Conservation (phyloP, 148 eudicot species). For the Rhododendron griersonianum region DNA sequence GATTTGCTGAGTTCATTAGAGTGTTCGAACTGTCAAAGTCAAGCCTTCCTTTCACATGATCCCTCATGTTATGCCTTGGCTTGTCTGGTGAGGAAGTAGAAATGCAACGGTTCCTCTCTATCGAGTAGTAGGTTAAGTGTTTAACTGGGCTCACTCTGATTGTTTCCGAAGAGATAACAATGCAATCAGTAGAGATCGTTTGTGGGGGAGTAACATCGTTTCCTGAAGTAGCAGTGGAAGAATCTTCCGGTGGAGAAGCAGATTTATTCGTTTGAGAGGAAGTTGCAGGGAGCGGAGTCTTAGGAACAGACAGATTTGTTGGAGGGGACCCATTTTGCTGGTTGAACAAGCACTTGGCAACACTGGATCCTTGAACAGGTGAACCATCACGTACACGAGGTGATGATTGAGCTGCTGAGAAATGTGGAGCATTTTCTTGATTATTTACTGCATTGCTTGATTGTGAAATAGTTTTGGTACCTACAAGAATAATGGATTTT, state of each 20-base stretch:
- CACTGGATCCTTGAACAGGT: slow-evolving; percentile 49
- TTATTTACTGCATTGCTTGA: slow-evolving; percentile 19
- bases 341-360: slow-evolving; percentile 67
- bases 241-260: slow-evolving; percentile 45
- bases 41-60: slow-evolving; percentile 82
- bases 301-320: slow-evolving; percentile 50
- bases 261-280: slow-evolving; percentile 64
- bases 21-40: slow-evolving; percentile 67
- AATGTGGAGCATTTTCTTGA: slow-evolving; percentile 18
- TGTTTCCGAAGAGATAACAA: slow-evolving; percentile 69
- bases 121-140: slow-evolving; percentile 45
- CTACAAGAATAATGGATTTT: slow-evolving; percentile 22
- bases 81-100: slow-evolving; percentile 60
- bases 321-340: slow-evolving; percentile 41
- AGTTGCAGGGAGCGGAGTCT: slow-evolving; percentile 59
- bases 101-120: slow-evolving; percentile 59
- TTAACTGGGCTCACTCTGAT: slow-evolving; percentile 74
- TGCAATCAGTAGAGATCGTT: slow-evolving; percentile 56
- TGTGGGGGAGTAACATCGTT: slow-evolving; percentile 34
- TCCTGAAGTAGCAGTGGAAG: slow-evolving; percentile 50
- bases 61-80: slow-evolving; percentile 47
- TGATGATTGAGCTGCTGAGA: slow-evolving; percentile 26
- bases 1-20: slow-evolving; percentile 28
- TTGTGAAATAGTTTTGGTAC: slow-evolving; percentile 20
- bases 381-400: slow-evolving; percentile 22